Conservation (phyloP, 768 basidiomycete genomes). For the Melanogaster broomeanus region DNA sequence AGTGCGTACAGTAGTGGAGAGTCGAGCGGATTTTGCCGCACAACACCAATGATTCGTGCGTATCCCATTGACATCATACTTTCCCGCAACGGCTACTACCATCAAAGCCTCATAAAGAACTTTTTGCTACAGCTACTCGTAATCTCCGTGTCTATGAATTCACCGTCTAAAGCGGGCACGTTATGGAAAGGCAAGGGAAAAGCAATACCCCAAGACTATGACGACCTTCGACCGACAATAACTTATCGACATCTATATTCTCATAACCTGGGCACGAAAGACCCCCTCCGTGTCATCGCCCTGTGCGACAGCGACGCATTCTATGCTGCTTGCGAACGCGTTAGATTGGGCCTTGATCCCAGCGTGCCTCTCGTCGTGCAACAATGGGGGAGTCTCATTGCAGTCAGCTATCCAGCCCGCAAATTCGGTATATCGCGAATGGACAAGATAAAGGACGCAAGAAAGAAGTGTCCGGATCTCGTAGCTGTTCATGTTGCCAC, state of each 20-base stretch:
- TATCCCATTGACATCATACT: no score
- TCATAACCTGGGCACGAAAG: constrained; percentile 64
- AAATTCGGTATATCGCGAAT: constrained; percentile 92
- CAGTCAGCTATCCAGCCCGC: constrained; percentile 94
- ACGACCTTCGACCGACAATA: constrained; percentile 64
- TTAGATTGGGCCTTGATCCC: constrained; percentile 66
- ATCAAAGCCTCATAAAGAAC: no score
- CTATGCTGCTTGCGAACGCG: constrained; percentile 83
- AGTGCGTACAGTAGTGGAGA: no score
- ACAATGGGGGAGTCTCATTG: constrained; percentile 90
- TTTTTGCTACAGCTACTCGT: no score
- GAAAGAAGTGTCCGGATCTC: constrained; percentile 83
- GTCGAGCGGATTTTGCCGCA: no score
- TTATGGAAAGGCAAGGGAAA: constrained; percentile 61
- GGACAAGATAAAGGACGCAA: constrained; percentile 80
- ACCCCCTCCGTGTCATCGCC: constrained; percentile 82
- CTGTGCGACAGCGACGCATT: constrained; percentile 91
- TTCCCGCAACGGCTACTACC: no score
- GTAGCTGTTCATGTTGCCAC: constrained; percentile 93
- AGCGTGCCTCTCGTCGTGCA: constrained; percentile 75
- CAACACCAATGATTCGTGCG: no score
- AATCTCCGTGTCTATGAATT: constrained; percentile 7
- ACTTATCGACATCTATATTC: constrained; percentile 81
- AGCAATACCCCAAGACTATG: constrained; percentile 46
- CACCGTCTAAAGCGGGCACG: constrained; percentile 19